Evolutionary conservation across 2,329 filamentous ascomycete genomes (phyloP).

Genomic region (Fusarium nematophilum): DNA sequence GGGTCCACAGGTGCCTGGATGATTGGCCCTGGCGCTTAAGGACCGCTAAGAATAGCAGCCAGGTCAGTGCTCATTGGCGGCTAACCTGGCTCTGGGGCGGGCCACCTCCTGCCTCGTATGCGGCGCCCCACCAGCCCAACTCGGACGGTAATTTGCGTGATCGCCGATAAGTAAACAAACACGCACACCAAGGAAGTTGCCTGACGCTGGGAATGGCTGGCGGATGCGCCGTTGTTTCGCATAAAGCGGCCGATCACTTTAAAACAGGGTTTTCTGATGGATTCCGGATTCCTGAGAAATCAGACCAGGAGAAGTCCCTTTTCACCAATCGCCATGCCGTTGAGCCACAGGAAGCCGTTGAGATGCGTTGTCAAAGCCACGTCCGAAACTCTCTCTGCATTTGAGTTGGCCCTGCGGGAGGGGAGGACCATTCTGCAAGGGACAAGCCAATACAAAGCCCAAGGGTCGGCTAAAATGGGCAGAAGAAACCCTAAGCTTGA

Average conservation of each 20-base stretch:
- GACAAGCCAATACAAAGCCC: conserved; percentile 12
- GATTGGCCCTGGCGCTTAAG: conserved; percentile 28
- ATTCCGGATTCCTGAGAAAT: no score
- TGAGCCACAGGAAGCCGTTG: not conserved
- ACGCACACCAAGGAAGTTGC: conserved; percentile 13
- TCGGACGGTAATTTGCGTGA: conserved; percentile 36
- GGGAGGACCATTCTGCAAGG: conserved; percentile 31
- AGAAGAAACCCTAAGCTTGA: conserved; percentile 23
- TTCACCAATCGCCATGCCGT: no score
- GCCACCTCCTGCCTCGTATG: conserved; percentile 39
- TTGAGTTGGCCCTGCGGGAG: not conserved
- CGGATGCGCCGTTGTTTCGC: conserved; percentile 5
- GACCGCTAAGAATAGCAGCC: conserved; percentile 39
- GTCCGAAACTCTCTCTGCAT: not conserved
- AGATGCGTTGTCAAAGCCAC: not conserved
- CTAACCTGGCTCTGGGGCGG: no score
- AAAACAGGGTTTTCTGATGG: no score
- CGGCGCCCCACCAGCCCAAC: conserved; percentile 18
- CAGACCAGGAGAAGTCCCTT: no score
- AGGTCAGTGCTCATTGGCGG: conserved; percentile 28
- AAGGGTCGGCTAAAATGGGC: conserved; percentile 18
- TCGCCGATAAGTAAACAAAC: conserved; percentile 30
- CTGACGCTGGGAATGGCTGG: conserved; percentile 7
- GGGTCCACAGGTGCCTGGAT: conserved; percentile 24
- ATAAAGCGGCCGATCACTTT: not conserved